Evolutionary conservation across 129 eudicot genomes (phyloP).

Genomic region (Flaveria linearis): DNA sequence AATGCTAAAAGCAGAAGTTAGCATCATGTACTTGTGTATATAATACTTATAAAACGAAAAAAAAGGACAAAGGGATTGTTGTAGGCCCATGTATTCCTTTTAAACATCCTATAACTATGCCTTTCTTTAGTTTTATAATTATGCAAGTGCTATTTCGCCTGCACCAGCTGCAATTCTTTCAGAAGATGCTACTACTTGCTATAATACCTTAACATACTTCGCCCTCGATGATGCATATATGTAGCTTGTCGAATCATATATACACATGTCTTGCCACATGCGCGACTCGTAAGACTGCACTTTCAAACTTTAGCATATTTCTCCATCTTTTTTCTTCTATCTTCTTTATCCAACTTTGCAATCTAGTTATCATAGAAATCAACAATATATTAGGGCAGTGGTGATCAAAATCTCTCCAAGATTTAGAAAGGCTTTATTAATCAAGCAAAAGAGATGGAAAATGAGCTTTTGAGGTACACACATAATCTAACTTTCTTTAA

Average conservation of each 20-base stretch:
- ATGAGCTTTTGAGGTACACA: constrained; percentile 52
- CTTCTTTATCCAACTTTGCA: constrained; percentile 5
- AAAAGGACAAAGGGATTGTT: too few relatives aligned
- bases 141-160: constrained; percentile 68
- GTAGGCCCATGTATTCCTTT: too few relatives aligned
- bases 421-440: constrained; percentile 43
- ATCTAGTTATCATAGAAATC: constrained; percentile 44
- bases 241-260: constrained; percentile 44
- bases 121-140: not conserved
- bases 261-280: constrained; percentile 20
- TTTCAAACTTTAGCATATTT: not conserved
- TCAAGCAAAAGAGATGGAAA: constrained; percentile 54
- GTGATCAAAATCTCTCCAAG: constrained; percentile 37
- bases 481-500: not conserved
- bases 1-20: too few relatives aligned
- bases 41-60: too few relatives aligned
- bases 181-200: constrained; percentile 47
- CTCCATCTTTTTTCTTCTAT: too few relatives aligned
- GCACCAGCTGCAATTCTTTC: constrained; percentile 51
- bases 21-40: too few relatives aligned
- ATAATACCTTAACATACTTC: constrained; percentile 46
- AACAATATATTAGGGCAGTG: constrained; percentile 38
- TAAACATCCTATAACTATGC: too few relatives aligned
- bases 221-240: constrained; percentile 74
- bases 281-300: constrained; percentile 47